Conservation (phyloP, 805 yeast species). For the Candida peoriensis region DNA sequence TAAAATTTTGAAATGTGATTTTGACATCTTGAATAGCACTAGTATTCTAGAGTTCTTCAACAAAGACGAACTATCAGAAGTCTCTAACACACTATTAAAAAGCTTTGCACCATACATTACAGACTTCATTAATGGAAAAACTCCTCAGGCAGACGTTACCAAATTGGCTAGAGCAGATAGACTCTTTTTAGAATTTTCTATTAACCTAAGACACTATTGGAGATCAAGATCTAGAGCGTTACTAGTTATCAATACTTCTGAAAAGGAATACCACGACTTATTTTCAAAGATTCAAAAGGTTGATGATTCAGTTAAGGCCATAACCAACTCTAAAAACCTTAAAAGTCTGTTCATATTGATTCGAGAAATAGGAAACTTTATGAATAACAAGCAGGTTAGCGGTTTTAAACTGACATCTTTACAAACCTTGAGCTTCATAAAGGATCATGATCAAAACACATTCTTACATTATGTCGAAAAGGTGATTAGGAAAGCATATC, state of each 20-base stretch:
- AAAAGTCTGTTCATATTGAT: constrained; percentile 59
- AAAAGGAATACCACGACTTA: constrained; percentile 62
- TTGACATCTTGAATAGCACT: constrained; percentile 43
- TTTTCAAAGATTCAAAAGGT: constrained; percentile 48
- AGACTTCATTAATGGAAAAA: constrained; percentile 34
- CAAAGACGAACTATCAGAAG: constrained; percentile 57
- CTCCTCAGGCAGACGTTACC: constrained; percentile 49
- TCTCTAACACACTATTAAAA: constrained; percentile 50
- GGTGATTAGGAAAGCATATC: constrained; percentile 58
- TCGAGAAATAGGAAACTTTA: constrained; percentile 70
- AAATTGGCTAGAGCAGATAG: constrained; percentile 68
- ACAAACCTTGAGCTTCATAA: constrained; percentile 65
- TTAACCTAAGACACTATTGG: constrained; percentile 69
- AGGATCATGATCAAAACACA: constrained; percentile 62
- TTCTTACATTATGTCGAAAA: constrained; percentile 73
- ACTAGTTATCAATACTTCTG: constrained; percentile 48
- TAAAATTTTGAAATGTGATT: constrained; percentile 58
- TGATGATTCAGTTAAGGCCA: constrained; percentile 53
- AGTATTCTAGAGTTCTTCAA: constrained; percentile 67
- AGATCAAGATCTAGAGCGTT: constrained; percentile 63
- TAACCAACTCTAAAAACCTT: constrained; percentile 48
- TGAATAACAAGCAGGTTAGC: constrained; percentile 67
- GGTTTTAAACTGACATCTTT: constrained; percentile 71
- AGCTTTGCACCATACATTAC: constrained; percentile 61
- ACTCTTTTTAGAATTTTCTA: constrained; percentile 61